phyloP scores from a whole-genome alignment of 805 yeast species.

The Zygosaccharomyces pseudorouxii region DNA sequence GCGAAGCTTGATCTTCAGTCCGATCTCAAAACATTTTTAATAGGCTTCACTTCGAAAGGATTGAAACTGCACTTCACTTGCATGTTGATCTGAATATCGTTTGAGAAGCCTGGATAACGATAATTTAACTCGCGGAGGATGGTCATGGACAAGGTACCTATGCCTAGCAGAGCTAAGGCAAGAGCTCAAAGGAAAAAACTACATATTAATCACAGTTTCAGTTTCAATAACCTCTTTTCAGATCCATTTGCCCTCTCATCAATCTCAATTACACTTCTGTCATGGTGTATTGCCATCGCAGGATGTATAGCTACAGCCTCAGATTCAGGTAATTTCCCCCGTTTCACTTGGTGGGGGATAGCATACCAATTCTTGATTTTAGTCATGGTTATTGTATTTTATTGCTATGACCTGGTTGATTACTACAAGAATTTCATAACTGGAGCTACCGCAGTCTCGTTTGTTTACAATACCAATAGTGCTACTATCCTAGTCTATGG shows the following conservation, averaged over 20 bases:
- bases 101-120: background rate
- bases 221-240: slow-evolving; percentile 51
- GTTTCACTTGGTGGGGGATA: slow-evolving; percentile 95
- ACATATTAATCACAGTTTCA: slow-evolving; percentile 29
- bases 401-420: slow-evolving; percentile 59
- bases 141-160: slow-evolving; percentile 13
- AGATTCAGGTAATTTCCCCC: slow-evolving; percentile 51
- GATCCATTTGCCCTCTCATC: slow-evolving; percentile 90
- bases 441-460: slow-evolving; percentile 54
- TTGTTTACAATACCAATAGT: slow-evolving; percentile 79
- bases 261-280: slow-evolving; percentile 61
- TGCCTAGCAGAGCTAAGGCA: slow-evolving; percentile 24
- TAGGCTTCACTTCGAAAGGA: background rate
- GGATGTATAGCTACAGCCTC: slow-evolving; percentile 66
- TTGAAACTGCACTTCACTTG: background rate
- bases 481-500: slow-evolving; percentile 75
- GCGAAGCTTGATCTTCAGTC: slow-evolving; percentile 4
- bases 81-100: background rate
- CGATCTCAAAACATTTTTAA: background rate
- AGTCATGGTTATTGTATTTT: slow-evolving; percentile 46
- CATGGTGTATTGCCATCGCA: slow-evolving; percentile 86
- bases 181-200: slow-evolving; percentile 27
- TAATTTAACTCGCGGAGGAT: background rate
- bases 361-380: slow-evolving; percentile 69
- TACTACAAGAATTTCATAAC: slow-evolving; percentile 53